Base-by-base conservation (phyloP, 139 green algal species). In the Coelastrella sp. region DNA sequence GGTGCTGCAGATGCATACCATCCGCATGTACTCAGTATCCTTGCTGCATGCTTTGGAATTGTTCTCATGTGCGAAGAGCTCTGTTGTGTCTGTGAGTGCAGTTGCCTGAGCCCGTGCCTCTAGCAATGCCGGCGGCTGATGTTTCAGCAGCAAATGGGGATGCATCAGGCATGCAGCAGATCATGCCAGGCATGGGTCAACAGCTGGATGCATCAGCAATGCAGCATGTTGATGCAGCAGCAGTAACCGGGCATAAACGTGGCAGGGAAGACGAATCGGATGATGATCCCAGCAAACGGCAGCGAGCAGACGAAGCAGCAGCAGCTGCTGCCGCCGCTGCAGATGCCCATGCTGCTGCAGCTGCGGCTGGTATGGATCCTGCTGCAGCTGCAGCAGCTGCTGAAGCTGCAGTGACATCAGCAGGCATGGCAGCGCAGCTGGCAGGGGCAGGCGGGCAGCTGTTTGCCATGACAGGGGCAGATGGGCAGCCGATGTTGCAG, bases 401-500 rank as follows among this genome's bases (percentile, higher is more conserved):
- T 61, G 54, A 58, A 32, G 85, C 56, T 7, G 73, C 22, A 0
- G 74, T 14, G 2, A 56, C 85, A 5, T 90, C 85, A 75, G 74
- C 73, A 32, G 85, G 85, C 59, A 65, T 83, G 56, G 57, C 84
- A 71, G 85, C 74, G 47, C 85, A 90, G 85, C 66, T 89, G 32
- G 32, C 32, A 23, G 58, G 80, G 47, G 80, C 80, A 75, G 80
- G 80, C 14, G 80, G 80, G 60, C 85, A 89, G 85, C 23, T 90
- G 85, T 90, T 84, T 84, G 73, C 85, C 7, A 83, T 83, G 59
- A 75, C 74, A 4, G 73, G 68, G 2, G 54, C 73, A 64, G 85
- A 83, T 20, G 73, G 74, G 22, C 73, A 83, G 73, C 85, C 56
- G 13, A 84, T 90, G 85, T 68, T 90, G 85, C 85, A 90, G 58